Evolutionary conservation across 306 rosid species (phyloP).

Genomic region (Prunus mira): DNA sequence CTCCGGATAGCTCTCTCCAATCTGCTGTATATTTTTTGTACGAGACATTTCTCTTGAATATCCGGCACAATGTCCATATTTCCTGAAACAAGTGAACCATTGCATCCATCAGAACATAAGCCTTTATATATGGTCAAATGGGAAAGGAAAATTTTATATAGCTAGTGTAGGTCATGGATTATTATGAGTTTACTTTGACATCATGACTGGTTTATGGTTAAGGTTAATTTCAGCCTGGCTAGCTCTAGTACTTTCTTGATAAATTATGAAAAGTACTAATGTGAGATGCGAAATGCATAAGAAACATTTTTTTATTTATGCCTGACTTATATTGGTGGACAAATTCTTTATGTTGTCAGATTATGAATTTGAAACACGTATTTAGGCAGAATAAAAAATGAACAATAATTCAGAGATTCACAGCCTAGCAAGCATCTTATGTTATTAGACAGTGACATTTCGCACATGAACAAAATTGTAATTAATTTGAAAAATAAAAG

Average conservation of each 20-base stretch:
- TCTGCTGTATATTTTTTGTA: conserved; percentile 51
- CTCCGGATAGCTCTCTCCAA: conserved; percentile 31
- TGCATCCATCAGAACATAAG: not conserved
- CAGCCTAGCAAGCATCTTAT: not conserved
- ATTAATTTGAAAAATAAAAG: not conserved
- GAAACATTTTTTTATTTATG: too few species aligned
- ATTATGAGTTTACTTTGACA: not conserved
- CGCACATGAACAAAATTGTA: not conserved
- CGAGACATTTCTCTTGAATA: conserved; percentile 63
- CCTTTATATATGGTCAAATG: not conserved
- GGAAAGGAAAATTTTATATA: not conserved
- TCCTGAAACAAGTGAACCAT: conserved; percentile 48
- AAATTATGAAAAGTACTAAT: too few species aligned
- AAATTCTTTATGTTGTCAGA: too few species aligned
- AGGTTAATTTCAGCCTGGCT: not conserved
- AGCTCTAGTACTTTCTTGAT: too few species aligned
- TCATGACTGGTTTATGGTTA: not conserved
- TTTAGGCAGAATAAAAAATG: too few species aligned
- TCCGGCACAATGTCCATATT: conserved; percentile 90
- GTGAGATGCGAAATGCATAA: too few species aligned
- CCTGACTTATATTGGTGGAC: too few species aligned
- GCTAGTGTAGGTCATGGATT: too few species aligned
- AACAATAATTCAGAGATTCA: not conserved
- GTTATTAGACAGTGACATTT: not conserved
- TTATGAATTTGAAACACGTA: too few species aligned